Evolutionary conservation across 768 basidiomycete species (phyloP), one percentile per base, ranked within the genome.

Genomic region (Rhizopogon vesiculosus): DNA sequence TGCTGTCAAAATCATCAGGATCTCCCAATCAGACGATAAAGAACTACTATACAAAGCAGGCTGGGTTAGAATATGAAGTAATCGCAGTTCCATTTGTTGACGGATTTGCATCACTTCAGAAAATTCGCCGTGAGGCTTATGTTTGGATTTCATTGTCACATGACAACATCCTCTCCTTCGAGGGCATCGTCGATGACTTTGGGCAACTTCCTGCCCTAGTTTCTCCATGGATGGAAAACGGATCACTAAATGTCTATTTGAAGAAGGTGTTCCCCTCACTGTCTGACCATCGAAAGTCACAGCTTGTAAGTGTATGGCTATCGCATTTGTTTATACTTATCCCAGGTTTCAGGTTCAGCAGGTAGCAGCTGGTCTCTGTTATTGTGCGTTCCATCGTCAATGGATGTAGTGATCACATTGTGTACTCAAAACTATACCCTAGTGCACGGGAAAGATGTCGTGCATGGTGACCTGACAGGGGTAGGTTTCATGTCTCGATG

Each of bases 101-200:
- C 7, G 8, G 6, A 7, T n/a, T 57, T 28, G 0, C 58, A 38
- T 61, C 61, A 45, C 49, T 4, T 38, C 41, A 71, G 69, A 57
- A 55, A 51, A 66, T 71, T 44, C 61, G 57, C 33, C 60, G 62
- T 39, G 72, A 71, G 54, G 64, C 66, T 29, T 55, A 72, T 22
- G 55, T 71, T 9, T 72, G 68, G 70, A 56, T 68, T 42, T 68
- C 67, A 15, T 56, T 71, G n/a, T 52, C 58, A 13, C 67, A 68
- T 48, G 55, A 33, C n/a, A 69, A 72, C 45, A 64, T 71, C 38
- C 65, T 71, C 22, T 64, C 68, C 0, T 66, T 71, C 42, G 63
- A 69, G 16, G 70, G 71, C 8, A 54, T 68, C 10, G 44, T 59
- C 28, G 61, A 43, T 45, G 16, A 59, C 6, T 19, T 53, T 6